phyloP scores from a whole-genome alignment of 2,329 filamentous ascomycete species.

The Fusarium subglutinans region DNA sequence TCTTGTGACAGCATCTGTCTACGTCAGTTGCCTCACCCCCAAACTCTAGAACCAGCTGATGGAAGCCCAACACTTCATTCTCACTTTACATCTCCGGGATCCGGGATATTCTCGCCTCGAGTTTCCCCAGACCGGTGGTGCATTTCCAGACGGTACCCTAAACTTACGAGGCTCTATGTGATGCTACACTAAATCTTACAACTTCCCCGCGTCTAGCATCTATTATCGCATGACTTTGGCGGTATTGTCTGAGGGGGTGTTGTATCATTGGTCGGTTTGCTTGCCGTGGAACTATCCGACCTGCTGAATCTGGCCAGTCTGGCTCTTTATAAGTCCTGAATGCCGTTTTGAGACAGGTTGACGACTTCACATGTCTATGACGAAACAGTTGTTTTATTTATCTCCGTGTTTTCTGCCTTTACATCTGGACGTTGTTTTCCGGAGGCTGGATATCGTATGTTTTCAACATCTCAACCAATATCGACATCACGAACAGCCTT shows the following conservation, averaged over 20 bases:
- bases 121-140: slow-evolving; percentile 6
- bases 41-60: slow-evolving; percentile 8
- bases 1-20: slow-evolving; percentile 18
- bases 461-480: background rate
- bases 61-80: background rate
- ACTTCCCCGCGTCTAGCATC: slow-evolving; percentile 24
- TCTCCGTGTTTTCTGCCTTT: background rate
- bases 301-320: background rate
- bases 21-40: slow-evolving; percentile 7
- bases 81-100: background rate
- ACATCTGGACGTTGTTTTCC: background rate
- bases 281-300: slow-evolving; percentile 2
- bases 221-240: slow-evolving; percentile 1
- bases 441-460: background rate
- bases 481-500: background rate
- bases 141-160: slow-evolving; percentile 1
- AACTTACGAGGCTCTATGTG: slow-evolving; percentile 12
- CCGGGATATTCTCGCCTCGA: slow-evolving; percentile 37
- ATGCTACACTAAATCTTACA: slow-evolving; percentile 24
- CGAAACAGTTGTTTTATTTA: background rate
- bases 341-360: background rate
- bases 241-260: background rate
- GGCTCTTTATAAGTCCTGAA: background rate
- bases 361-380: background rate
- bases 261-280: background rate